A percentile compares a stretch with the other conserved stretches of the same genome.
Evolutionary conservation across 257 asterid species (phyloP).

Genomic region (Solanum microdontum): DNA sequence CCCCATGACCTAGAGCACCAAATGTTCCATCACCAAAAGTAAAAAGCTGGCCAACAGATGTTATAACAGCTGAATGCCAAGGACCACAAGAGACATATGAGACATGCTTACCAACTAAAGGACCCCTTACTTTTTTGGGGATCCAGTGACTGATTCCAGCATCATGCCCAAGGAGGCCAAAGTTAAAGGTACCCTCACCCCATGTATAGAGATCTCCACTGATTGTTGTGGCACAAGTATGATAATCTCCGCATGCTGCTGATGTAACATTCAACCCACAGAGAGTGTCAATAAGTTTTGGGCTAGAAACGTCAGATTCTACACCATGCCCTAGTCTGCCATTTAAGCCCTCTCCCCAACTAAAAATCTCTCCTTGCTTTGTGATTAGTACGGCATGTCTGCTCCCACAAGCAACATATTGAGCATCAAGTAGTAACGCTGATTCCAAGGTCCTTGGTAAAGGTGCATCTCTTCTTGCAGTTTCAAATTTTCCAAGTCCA

Average conservation of each 20-base stretch:
- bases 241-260: slow-evolving; percentile 68
- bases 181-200: slow-evolving; percentile 59
- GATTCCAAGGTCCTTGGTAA: slow-evolving; percentile 52
- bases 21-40: slow-evolving; percentile 79
- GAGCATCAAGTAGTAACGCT: slow-evolving; percentile 39
- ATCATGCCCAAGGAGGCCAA: slow-evolving; percentile 68
- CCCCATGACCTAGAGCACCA: slow-evolving; percentile 76
- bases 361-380: slow-evolving; percentile 49
- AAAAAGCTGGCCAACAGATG: slow-evolving; percentile 47
- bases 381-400: slow-evolving; percentile 48
- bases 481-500: slow-evolving; percentile 16
- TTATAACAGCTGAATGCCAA: slow-evolving; percentile 68
- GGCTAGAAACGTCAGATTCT: slow-evolving; percentile 31
- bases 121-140: slow-evolving; percentile 47
- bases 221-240: slow-evolving; percentile 51
- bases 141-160: slow-evolving; percentile 49
- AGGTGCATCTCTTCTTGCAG: slow-evolving; percentile 25
- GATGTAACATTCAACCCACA: slow-evolving; percentile 28
- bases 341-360: slow-evolving; percentile 67
- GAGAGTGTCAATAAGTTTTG: slow-evolving; percentile 36
- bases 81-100: slow-evolving; percentile 59
- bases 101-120: slow-evolving; percentile 37
- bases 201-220: slow-evolving; percentile 65
- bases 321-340: slow-evolving; percentile 72
- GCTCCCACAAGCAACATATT: slow-evolving; percentile 45